Base-by-base conservation (phyloP, 495 filamentous ascomycete genomes). In the Sordaria brevicollis region DNA sequence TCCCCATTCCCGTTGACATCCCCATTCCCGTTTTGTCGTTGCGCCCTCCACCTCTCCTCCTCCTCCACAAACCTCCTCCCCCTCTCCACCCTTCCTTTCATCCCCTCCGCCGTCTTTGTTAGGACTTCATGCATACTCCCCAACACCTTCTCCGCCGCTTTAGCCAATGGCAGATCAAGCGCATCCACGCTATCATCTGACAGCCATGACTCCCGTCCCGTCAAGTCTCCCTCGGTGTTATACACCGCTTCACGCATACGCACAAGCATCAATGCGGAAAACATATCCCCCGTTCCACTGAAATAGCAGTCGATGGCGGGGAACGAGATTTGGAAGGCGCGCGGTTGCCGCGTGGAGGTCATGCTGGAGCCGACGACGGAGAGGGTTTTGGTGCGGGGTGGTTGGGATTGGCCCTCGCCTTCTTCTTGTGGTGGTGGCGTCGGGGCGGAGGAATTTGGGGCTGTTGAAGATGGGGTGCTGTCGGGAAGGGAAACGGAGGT, bases 271-370 rank as follows among this genome's bases (percentile, higher is more conserved):
- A 97, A 82, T 29, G 96, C 94, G 43, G 95, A 93, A 78, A 99
- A 97, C 93, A 99, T 97, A 82, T 99, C 95, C 15, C 95, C 95
- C 1, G 95, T 97, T 33, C 95, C 95, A 76, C 90, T 93, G 79
- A 97, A 99, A 84, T 93, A 96, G 79, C 91, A 91, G 75, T 96
- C 90, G 67, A 98, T 88, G 5, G 91, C 87, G 1, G 94, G 93
- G 67, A 97, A 89, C 67, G 91, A 86, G 76, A 98, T 86, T 70
- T 89, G 87, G 85, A 97, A 97, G 65, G 91, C 82, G 8, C 94
- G 90, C 1, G 94, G 87, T 29, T 81, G 83, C 65, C 85, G 83
- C 75, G 87, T 82, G 5, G 88, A 88, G 57, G 82, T 84, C 79
- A 83, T 88, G 29, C 89, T 92, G 13, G 92, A 95, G 65, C 93